phyloP scores from a whole-genome alignment of 2,329 filamentous ascomycete species.

The Trichoderma pleuroti region DNA sequence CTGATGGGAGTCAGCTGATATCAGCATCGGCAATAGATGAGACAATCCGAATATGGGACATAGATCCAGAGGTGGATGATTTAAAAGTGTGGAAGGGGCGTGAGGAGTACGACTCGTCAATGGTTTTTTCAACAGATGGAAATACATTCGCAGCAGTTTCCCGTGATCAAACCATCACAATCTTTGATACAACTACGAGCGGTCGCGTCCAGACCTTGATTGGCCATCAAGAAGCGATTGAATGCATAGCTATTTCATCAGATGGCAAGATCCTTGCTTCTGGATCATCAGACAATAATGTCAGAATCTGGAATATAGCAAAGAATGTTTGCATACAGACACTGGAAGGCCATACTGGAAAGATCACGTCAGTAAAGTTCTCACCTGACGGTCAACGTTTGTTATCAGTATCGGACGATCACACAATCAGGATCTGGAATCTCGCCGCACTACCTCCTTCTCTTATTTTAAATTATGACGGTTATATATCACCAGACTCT shows the following conservation, averaged over 20 bases:
- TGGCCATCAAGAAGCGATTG: not conserved
- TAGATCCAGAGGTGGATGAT: not conserved
- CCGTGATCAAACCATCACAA: not conserved
- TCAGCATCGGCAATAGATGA: accelerated
- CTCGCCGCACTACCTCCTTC: not conserved
- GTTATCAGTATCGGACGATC: not conserved
- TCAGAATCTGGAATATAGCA: not conserved
- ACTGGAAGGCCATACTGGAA: not conserved
- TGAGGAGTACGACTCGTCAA: too few relatives aligned
- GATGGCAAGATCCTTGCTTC: not conserved
- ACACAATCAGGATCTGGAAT: slow-evolving; percentile 10
- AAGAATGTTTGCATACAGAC: not conserved
- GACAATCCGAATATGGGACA: not conserved
- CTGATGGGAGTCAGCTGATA: not conserved
- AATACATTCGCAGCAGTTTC: not conserved
- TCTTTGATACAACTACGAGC: not conserved
- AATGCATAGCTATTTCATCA: not conserved
- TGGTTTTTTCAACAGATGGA: not conserved
- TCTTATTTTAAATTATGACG: not conserved
- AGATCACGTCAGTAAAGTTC: not conserved
- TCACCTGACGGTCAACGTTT: not conserved
- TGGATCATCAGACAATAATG: not conserved
- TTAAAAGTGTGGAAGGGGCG: not conserved
- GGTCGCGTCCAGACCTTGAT: not conserved
- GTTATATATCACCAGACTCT: not conserved